Conservation (phyloP, 148 eudicot genomes). For the Rhododendron ovatum region DNA sequence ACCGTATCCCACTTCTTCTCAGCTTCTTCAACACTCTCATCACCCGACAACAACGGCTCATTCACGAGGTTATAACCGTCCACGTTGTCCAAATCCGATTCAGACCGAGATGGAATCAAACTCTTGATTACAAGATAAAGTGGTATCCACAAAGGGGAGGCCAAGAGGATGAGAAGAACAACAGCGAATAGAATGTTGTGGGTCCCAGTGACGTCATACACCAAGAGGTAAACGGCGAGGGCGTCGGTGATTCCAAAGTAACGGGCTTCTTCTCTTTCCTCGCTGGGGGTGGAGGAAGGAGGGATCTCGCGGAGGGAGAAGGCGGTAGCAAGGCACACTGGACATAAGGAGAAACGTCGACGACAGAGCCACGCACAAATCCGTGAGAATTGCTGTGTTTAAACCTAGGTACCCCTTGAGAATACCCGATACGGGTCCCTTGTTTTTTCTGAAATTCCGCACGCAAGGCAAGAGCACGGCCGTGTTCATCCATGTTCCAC, state of each 20-base stretch:
- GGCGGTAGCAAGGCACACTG: constrained; percentile 48
- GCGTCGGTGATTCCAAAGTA: constrained; percentile 48
- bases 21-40: constrained; percentile 10
- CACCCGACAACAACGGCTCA: constrained; percentile 36
- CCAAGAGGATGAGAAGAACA: constrained; percentile 46
- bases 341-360: constrained; percentile 51
- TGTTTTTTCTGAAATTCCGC: too few relatives aligned
- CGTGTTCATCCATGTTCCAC: too few relatives aligned
- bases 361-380: neutral
- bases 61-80: constrained; percentile 22
- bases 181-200: constrained; percentile 38
- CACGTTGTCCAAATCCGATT: constrained; percentile 8
- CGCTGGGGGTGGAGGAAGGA: constrained; percentile 30
- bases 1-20: too few relatives aligned
- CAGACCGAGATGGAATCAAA: constrained; percentile 15
- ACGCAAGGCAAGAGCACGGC: too few relatives aligned
- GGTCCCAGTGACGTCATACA: constrained; percentile 41
- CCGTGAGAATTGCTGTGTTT: too few relatives aligned
- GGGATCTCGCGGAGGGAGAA: constrained; percentile 45
- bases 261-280: constrained; percentile 36
- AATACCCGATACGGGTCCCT: too few relatives aligned
- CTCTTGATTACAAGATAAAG: constrained; percentile 22
- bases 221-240: constrained; percentile 60
- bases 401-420: too few relatives aligned
- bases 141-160: constrained; percentile 54